phyloP scores from a whole-genome alignment of 2,329 filamentous ascomycete species.

The Xylaria sp. region DNA sequence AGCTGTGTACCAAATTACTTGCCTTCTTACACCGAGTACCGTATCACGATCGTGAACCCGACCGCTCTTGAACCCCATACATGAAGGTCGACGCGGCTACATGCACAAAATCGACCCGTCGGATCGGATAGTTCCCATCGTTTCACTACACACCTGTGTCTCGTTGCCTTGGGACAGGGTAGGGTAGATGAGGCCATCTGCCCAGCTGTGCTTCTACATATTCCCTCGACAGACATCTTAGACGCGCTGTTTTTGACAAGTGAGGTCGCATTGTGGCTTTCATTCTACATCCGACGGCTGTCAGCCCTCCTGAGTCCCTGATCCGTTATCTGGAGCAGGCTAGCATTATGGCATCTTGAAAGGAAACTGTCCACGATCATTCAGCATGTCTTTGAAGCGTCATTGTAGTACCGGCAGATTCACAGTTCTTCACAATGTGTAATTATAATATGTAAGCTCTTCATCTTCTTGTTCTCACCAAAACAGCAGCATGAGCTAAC shows the following conservation, averaged over 20 bases:
- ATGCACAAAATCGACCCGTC: conserved; percentile 27
- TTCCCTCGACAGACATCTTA: not conserved
- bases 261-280: conserved; percentile 25
- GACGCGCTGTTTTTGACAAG: not conserved
- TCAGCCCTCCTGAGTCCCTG: conserved; percentile 17
- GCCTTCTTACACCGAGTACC: not conserved
- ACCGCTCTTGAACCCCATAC: not conserved
- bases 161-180: conserved; percentile 18
- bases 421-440: not conserved
- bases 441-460: not conserved
- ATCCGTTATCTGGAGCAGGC: conserved; percentile 19
- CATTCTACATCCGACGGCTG: conserved; percentile 28
- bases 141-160: conserved; percentile 26
- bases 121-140: conserved; percentile 31
- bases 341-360: not conserved
- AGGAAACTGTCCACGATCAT: not conserved
- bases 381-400: not conserved
- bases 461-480: not conserved
- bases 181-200: conserved; percentile 2
- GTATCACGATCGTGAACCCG: not conserved
- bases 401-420: not conserved
- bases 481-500: not conserved
- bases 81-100: conserved; percentile 16
- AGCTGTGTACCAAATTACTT: not conserved
- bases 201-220: not conserved